phyloP scores from a whole-genome alignment of 176 grass and related monocot species.

The Aechmea fasciata region DNA sequence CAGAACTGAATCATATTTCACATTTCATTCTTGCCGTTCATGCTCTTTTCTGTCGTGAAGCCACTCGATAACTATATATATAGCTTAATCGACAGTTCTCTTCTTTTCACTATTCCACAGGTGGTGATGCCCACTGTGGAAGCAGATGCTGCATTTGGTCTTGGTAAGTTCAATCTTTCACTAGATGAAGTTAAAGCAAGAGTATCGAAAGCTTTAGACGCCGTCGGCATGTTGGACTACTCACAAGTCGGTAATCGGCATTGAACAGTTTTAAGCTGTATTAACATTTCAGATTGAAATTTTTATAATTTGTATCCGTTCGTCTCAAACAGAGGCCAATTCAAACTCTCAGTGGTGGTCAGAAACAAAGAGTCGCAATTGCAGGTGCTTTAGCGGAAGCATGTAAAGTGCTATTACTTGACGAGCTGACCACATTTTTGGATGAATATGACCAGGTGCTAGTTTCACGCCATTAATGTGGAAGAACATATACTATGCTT shows the following conservation, averaged over 20 bases:
- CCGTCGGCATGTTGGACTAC: slow-evolving; percentile 75
- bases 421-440: slow-evolving; percentile 92
- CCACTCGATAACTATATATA: neutral
- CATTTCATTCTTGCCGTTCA: neutral
- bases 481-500: neutral
- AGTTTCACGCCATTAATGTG: neutral
- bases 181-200: slow-evolving; percentile 62
- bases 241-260: slow-evolving; percentile 57
- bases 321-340: slow-evolving; percentile 75
- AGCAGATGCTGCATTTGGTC: slow-evolving; percentile 93
- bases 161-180: slow-evolving; percentile 80
- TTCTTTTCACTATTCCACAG: slow-evolving; percentile 25
- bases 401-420: slow-evolving; percentile 72
- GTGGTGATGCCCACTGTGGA: slow-evolving; percentile 89
- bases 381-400: slow-evolving; percentile 91
- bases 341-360: slow-evolving; percentile 85
- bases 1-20: neutral
- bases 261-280: neutral
- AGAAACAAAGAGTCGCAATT: slow-evolving; percentile 97
- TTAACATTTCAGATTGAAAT: neutral
- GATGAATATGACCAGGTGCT: slow-evolving; percentile 88
- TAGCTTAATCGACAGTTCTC: neutral
- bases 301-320: slow-evolving; percentile 3
- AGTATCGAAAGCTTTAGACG: slow-evolving; percentile 61
- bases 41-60: neutral